Evolutionary conservation across 2,329 filamentous ascomycete species (phyloP), one percentile per base, ranked within the genome.

Genomic region (Fusarium sp.): DNA sequence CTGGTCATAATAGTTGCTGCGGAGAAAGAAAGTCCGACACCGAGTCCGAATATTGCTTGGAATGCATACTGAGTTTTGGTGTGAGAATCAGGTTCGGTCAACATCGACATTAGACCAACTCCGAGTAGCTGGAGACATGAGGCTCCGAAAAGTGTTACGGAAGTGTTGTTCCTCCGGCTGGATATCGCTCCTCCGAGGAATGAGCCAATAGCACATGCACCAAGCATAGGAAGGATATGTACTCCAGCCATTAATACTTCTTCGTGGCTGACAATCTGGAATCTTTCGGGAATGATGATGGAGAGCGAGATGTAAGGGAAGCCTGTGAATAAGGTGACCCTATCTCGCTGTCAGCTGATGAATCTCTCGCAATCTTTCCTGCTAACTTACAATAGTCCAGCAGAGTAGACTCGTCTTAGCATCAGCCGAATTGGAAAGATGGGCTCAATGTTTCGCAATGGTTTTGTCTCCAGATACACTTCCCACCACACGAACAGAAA

Each of bases 231-330:
- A 15, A 89, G 77, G 7, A 89, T 79, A 43, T 87, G 83, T 6
- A 89, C 73, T 6, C 87, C 86, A 1, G 87, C 85, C 70, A 81
- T 80, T 23, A 89, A 78, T 0, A 85, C 80, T 30, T 76, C 81
- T 47, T 88, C 81, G 7, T 77, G 78, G 63, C 88, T 85, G 51
- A 88, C 83, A 36, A 89, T 84, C 62, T 89, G 87, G 48, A 88
- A 86, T 8, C 86, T 79, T 65, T 89, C 85, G 1, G 88, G 87
- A 6, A 90, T 81, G 30, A 84, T 81, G 56, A 89, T 83, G 14
- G 86, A 82, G n/a, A 88, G 79, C 6, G 85, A 79, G 21, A 89
- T 83, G 62, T 88, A 89, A 1, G 83, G 79, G 50, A 86, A 87
- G 3, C 87, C 87, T 1, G 83, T 84, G 19, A 89, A 78, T 17